Evolutionary conservation across 306 rosid genomes (phyloP).

Genomic region (Notholithocarpus densiflorus): DNA sequence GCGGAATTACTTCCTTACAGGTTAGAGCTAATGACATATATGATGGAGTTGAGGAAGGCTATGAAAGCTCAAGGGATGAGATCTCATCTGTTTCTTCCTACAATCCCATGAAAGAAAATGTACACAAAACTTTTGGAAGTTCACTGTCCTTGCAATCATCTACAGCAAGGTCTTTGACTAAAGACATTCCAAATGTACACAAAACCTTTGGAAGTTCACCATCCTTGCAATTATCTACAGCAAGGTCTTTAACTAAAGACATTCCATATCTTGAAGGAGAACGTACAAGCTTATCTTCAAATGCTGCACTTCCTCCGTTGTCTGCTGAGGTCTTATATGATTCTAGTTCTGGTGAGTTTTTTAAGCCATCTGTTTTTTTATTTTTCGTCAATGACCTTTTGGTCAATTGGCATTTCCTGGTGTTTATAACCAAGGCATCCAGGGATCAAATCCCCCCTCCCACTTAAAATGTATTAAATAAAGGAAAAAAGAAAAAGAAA

Average conservation of each 20-base stretch:
- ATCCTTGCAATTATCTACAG: slow-evolving; percentile 75
- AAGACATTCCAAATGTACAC: slow-evolving; percentile 44
- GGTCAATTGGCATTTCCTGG: too few species aligned
- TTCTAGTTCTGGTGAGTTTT: slow-evolving; percentile 58
- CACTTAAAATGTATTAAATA: too few species aligned
- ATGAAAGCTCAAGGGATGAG: slow-evolving; percentile 95
- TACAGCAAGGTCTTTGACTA: slow-evolving; percentile 62
- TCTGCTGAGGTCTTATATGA: slow-evolving; percentile 74
- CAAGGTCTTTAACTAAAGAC: slow-evolving; percentile 64
- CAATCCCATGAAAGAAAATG: slow-evolving; percentile 65
- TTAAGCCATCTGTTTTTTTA: slow-evolving; percentile 7
- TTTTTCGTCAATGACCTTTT: not conserved
- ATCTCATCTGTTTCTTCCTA: slow-evolving; percentile 91
- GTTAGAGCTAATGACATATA: slow-evolving; percentile 78
- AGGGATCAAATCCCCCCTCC: not conserved
- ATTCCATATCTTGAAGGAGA: slow-evolving; percentile 49
- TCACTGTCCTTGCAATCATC: slow-evolving; percentile 78
- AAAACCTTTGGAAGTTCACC: slow-evolving; percentile 81
- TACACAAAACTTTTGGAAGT: slow-evolving; percentile 77
- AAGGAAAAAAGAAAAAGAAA: too few species aligned
- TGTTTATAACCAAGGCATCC: too few species aligned
- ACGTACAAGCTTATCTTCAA: slow-evolving; percentile 72
- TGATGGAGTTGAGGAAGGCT: slow-evolving; percentile 82
- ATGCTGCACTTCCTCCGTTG: slow-evolving; percentile 60
- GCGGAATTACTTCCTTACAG: slow-evolving; percentile 41